Base-by-base conservation (phyloP, 2,329 filamentous ascomycete genomes). In the Sporothrix variecibatus region DNA sequence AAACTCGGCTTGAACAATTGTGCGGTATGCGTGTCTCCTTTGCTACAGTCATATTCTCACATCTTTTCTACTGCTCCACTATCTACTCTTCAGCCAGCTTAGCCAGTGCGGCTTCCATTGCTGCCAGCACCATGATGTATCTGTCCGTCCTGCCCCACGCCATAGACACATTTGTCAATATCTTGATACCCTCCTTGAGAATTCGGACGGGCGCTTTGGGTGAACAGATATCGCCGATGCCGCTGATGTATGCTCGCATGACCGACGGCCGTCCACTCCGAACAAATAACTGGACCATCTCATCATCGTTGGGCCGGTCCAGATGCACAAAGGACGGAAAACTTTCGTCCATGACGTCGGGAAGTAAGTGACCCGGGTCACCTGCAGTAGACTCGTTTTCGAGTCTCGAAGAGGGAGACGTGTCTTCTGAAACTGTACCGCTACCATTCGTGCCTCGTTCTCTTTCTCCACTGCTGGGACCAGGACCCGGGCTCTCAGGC, bases 281-380 rank as follows among this genome's bases (percentile, higher is more conserved):
- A 12, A 68, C 64, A 51, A 68, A 68, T 15, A 68, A 12, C 64
- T 49, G 43, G 1, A 68, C 64, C 64, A 68, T 51, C 26, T 68
- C 64, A 23, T 68, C 64, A 23, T 68, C 64, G 40, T 68, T 68
- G 40, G 64, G 64, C 6, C 64, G 40, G 64, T 68, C 64, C 23
- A 68, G 64, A 5, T 49, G 64, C 3, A 68, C 26, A 49, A 68
- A 68, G 5, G 64, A 51, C 12, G 64, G 64, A 2, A 49, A 28
- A 5, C 43, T 23, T 28, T 67, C 64, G 40, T 68, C 64, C 7
- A 20, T 28, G 23, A 8, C 40, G 40, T 68, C 64, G 12, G 40
- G 23, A 3, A n/a, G 6, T 5, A 15, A 28, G 53, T 28, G n/a
- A 6, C n/a, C 53, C 12, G 26, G 26, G 28, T 62, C 28, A 31